Evolutionary conservation across 495 filamentous ascomycete species (phyloP).

Genomic region (Haplographium delicatum): DNA sequence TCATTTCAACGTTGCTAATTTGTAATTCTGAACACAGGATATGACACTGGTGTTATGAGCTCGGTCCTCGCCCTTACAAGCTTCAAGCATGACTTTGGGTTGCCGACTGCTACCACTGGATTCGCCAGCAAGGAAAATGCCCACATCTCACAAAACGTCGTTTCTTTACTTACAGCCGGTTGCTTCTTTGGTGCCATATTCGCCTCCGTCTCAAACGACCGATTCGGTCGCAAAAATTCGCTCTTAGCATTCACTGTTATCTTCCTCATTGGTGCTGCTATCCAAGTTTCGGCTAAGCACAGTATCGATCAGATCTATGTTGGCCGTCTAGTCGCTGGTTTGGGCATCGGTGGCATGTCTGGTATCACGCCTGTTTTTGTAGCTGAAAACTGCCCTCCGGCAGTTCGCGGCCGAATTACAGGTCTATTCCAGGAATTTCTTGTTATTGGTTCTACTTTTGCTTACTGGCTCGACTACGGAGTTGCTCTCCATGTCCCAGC

Average conservation of each 20-base stretch:
- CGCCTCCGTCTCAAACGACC: constrained; percentile 28
- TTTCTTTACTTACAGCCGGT: constrained; percentile 50
- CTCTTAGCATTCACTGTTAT: constrained; percentile 32
- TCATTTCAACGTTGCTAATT: constrained; percentile 14
- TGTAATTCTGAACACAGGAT: constrained; percentile 15
- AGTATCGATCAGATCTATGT: constrained; percentile 33
- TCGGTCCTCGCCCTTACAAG: constrained; percentile 47
- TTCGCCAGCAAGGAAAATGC: constrained; percentile 34
- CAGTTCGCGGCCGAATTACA: constrained; percentile 45
- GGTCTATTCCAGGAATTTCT: constrained; percentile 25
- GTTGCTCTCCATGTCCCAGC: constrained; percentile 23
- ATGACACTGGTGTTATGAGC: constrained; percentile 57
- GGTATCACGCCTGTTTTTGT: constrained; percentile 40
- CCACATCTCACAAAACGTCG: constrained; percentile 50
- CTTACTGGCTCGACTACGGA: constrained; percentile 48
- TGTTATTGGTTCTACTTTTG: constrained; percentile 40
- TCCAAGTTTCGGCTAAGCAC: constrained; percentile 34
- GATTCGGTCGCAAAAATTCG: constrained; percentile 29
- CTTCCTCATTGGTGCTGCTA: constrained; percentile 32
- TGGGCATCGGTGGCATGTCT: constrained; percentile 52
- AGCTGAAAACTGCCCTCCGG: constrained; percentile 50
- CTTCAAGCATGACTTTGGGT: constrained; percentile 49
- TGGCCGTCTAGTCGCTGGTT: constrained; percentile 43
- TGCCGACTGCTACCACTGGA: constrained; percentile 15
- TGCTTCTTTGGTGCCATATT: constrained; percentile 24